Evolutionary conservation across 352 stramenopile genomes (phyloP), one percentile per base, ranked within the genome.

Genomic region (Lagenidium sp.): DNA sequence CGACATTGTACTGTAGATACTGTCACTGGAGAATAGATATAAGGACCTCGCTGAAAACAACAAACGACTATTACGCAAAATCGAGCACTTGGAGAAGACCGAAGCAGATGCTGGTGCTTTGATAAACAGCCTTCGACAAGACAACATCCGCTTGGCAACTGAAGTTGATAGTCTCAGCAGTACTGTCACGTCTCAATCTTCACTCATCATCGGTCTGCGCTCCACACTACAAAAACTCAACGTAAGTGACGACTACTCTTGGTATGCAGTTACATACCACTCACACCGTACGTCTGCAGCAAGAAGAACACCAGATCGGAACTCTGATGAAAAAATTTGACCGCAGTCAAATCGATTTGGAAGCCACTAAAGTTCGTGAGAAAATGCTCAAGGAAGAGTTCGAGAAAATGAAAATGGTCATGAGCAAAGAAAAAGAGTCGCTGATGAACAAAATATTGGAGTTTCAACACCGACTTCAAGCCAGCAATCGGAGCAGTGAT

Each of bases 11-110:
- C n/a, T n/a, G n/a, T 37, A 87, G 75, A 58, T 85, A 6, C 21
- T 83, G 19, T 67, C 65, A 15, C 52, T 85, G n/a, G 67, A 83
- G 36, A 83, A 74, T 32, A 59, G 65, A 3, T 80, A 60, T 24
- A 62, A 68, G 26, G 71, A 85, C 34, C 44, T 81, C 39, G 57
- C 65, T 38, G 67, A 76, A 18, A 87, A 85, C 49, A 85, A 81
- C 58, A 83, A 82, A 36, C 73, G 67, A n/a, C 57, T 87, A 2
- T 35, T 87, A n/a, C 29, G 24, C 2, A 80, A 69, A 48, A 85
- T 87, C 23, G 59, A 85, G 36, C 64, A 77, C 23, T 50, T 83
- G 12, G 68, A 85, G 49, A 72, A 76, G 11, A 59, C 44, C 1
- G 60, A 85, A 29, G 55, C 44, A 3, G 65, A 85, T 41, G 49